These are phyloP conservation scores for Glycine soja DNA, from an alignment of 306 rosid genomes.

Conservation along the genomic window DNA sequence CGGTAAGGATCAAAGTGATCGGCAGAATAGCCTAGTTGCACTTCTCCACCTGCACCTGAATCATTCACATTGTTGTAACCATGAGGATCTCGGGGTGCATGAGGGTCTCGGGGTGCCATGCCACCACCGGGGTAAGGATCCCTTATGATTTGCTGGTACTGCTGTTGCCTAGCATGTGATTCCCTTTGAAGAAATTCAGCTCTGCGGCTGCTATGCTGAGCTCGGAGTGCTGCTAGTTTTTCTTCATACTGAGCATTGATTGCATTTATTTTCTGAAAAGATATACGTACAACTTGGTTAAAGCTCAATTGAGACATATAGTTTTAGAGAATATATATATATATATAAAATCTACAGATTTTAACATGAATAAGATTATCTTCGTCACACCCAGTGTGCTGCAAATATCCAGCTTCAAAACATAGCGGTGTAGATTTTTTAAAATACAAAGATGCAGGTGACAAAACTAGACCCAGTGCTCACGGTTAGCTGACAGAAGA, in stretches of 20 bases:
- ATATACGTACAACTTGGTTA: neutral
- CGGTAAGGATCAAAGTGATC: conserved; percentile 69
- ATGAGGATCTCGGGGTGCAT: neutral
- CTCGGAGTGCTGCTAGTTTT: conserved; percentile 73
- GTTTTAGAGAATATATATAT: conserved; percentile 7
- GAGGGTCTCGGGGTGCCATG: conserved; percentile 61
- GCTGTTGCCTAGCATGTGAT: conserved; percentile 73
- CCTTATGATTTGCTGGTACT: conserved; percentile 65
- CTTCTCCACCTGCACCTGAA: conserved; percentile 57
- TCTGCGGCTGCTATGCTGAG: conserved; percentile 69
- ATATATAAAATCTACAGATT: neutral
- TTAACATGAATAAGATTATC: conserved; percentile 29
- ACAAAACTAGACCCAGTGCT: conserved; percentile 15
- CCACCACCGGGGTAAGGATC: conserved; percentile 64
- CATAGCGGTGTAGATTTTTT: conserved; percentile 23
- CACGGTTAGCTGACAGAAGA: conserved; percentile 16
- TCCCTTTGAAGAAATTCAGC: conserved; percentile 74
- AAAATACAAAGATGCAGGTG: conserved; percentile 22
- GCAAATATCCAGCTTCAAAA: conserved; percentile 27
- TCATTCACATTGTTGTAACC: conserved; percentile 53
- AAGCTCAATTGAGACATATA: conserved; percentile 34
- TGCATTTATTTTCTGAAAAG: conserved; percentile 71
- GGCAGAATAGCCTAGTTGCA: conserved; percentile 59
- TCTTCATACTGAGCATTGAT: conserved; percentile 84
- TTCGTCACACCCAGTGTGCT: neutral